Conservation (phyloP, 2,329 filamentous ascomycete genomes). For the Penicillium sp. region DNA sequence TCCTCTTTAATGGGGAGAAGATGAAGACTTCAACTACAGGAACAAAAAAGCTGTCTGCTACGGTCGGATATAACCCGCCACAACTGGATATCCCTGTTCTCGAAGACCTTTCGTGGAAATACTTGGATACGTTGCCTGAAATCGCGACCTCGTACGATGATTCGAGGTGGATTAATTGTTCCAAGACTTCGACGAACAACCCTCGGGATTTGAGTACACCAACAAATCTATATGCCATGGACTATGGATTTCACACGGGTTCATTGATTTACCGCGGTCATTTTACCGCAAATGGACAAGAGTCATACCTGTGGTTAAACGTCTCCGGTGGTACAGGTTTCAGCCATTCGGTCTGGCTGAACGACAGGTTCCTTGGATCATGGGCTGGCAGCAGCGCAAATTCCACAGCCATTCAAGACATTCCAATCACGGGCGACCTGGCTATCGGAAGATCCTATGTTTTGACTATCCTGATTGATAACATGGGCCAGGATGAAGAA, state of each 20-base stretch:
- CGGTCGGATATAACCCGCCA: slow-evolving; percentile 6
- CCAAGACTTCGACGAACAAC: slow-evolving; percentile 7
- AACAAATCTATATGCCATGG: slow-evolving; percentile 26
- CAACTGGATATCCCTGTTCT: slow-evolving; percentile 10
- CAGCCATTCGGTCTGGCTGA: slow-evolving; percentile 29
- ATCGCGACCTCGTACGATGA: slow-evolving; percentile 12
- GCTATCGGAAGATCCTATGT: slow-evolving; percentile 9
- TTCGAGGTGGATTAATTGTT: slow-evolving; percentile 9
- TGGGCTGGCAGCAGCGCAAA: slow-evolving; percentile 21
- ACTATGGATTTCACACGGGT: slow-evolving; percentile 33
- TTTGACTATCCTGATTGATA: slow-evolving; percentile 24
- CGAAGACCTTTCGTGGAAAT: slow-evolving; percentile 15
- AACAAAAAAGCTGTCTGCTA: slow-evolving; percentile 3
- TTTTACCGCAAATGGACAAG: slow-evolving; percentile 27
- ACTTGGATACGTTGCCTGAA: slow-evolving; percentile 17
- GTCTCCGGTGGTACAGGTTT: slow-evolving; percentile 29
- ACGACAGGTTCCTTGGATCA: slow-evolving; percentile 26
- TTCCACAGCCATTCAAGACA: slow-evolving; percentile 9
- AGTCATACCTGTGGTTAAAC: slow-evolving; percentile 21
- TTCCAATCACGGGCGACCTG: background rate
- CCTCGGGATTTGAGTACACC: slow-evolving; percentile 19
- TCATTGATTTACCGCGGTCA: slow-evolving; percentile 31
- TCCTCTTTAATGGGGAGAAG: slow-evolving; percentile 11
- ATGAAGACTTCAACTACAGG: background rate
- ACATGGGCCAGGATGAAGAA: slow-evolving; percentile 34